phyloP scores from a whole-genome alignment of 768 basidiomycete species.

The Russula dissimulans region DNA sequence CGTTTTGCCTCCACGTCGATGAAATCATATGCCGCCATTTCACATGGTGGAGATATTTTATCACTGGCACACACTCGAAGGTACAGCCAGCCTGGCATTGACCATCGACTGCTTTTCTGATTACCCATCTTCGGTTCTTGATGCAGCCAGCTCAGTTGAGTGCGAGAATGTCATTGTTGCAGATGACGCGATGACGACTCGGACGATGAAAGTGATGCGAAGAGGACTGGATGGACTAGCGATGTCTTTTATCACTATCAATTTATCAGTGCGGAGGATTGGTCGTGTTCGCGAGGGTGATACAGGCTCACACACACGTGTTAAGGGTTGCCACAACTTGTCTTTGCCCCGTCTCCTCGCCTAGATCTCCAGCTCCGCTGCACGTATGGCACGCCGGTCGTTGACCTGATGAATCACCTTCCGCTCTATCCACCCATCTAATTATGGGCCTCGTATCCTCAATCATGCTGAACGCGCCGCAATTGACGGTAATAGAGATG shows the following conservation, averaged over 20 bases:
- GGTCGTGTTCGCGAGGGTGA: conserved; percentile 1
- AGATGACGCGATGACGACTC: background rate
- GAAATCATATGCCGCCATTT: too few species aligned
- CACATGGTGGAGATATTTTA: too few species aligned
- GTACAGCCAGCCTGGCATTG: too few species aligned
- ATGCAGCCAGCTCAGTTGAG: too few species aligned
- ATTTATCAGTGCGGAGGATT: background rate
- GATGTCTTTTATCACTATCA: conserved; percentile 9
- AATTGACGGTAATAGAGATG: background rate
- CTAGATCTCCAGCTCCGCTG: conserved; percentile 10
- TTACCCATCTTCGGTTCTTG: too few species aligned
- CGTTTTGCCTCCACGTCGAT: too few species aligned
- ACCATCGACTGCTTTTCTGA: too few species aligned
- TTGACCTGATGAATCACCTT: background rate
- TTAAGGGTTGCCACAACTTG: conserved; percentile 3
- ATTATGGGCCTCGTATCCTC: conserved; percentile 2
- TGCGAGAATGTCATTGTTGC: too few species aligned
- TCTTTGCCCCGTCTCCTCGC: conserved; percentile 8
- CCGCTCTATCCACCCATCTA: conserved; percentile 3
- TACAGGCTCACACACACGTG: conserved; percentile 9
- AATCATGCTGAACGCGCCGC: conserved; percentile 5
- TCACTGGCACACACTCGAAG: too few species aligned
- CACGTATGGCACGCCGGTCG: background rate
- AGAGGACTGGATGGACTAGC: background rate
- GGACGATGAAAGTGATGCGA: too few species aligned